A percentile compares a stretch with the other conserved stretches of the same genome.
phyloP scores from a whole-genome alignment of 345 rosid species.

The Punica granatum region DNA sequence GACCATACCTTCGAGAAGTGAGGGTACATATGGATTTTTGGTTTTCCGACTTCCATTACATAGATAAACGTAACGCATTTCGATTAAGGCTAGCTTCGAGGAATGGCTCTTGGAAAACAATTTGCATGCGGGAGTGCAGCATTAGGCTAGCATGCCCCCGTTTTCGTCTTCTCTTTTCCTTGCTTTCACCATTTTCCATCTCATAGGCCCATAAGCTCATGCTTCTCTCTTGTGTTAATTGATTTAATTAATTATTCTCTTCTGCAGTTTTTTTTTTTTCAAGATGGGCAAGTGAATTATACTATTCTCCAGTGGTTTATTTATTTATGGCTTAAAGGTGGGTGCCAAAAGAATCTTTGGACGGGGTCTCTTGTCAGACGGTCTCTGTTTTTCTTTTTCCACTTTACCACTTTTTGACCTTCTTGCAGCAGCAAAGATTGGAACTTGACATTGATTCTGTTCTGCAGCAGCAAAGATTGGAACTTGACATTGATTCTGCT shows the following conservation, averaged over 20 bases:
- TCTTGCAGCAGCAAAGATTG: not conserved
- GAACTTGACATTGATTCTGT: constrained; percentile 2
- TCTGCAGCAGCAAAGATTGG: not conserved
- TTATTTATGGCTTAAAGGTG: constrained; percentile 18
- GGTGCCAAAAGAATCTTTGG: constrained; percentile 12
- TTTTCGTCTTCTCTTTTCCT: constrained; percentile 17
- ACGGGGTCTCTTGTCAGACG: not conserved
- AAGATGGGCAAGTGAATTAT: not conserved
- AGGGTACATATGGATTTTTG: not conserved
- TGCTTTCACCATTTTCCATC: constrained; percentile 17
- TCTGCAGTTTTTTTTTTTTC: constrained; percentile 15
- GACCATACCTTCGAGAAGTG: too few species aligned
- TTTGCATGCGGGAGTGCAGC: constrained; percentile 9
- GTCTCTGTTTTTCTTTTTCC: not conserved
- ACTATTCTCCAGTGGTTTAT: not conserved
- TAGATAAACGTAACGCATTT: not conserved
- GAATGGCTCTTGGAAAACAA: not conserved
- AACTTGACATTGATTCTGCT: constrained; percentile 2
- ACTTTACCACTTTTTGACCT: constrained; percentile 6
- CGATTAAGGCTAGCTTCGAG: too few species aligned
- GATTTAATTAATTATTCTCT: not conserved
- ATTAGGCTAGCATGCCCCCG: too few species aligned
- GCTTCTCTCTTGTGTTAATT: constrained; percentile 9
- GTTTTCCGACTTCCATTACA: not conserved
- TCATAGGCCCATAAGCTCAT: not conserved